Conservation (phyloP, 1,284 basidiomycete species). For the Kwoniella shivajii region DNA sequence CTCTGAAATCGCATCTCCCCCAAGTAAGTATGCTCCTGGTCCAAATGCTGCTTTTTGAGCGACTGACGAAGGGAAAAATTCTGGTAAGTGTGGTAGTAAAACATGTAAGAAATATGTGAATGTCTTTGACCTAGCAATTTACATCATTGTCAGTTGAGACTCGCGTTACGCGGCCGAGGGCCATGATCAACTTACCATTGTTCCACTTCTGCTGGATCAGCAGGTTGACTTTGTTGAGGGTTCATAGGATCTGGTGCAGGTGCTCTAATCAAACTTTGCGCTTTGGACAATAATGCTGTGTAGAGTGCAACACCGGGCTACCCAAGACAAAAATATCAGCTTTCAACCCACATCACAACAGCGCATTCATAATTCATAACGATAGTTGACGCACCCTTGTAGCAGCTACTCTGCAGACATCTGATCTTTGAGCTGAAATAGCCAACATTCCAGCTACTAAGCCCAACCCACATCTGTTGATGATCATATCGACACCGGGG, state of each 20-base stretch:
- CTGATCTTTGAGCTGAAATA: constrained; percentile 77
- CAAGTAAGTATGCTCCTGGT: constrained; percentile 54
- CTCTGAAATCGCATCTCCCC: constrained; percentile 58
- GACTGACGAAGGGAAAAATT: constrained; percentile 88
- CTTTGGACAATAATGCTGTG: constrained; percentile 88
- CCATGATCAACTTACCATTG: constrained; percentile 80
- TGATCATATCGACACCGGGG: constrained; percentile 79
- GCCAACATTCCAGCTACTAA: constrained; percentile 86
- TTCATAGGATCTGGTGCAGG: constrained; percentile 60
- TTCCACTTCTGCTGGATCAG: constrained; percentile 72
- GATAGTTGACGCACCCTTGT: constrained; percentile 64
- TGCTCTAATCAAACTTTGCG: constrained; percentile 82
- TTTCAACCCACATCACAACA: neutral
- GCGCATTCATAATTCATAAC: neutral
- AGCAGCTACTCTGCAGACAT: constrained; percentile 67
- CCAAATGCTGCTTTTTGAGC: constrained; percentile 63
- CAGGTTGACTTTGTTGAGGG: constrained; percentile 40
- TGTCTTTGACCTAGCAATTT: constrained; percentile 75
- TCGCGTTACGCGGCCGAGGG: neutral
- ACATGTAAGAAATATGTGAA: constrained; percentile 82
- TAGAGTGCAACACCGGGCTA: constrained; percentile 91
- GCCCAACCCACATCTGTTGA: constrained; percentile 72
- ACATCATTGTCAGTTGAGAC: too few species aligned
- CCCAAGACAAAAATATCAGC: constrained; percentile 5
- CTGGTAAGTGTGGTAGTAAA: constrained; percentile 71